Conservation (phyloP, 345 rosid genomes). For the Brassica juncea region DNA sequence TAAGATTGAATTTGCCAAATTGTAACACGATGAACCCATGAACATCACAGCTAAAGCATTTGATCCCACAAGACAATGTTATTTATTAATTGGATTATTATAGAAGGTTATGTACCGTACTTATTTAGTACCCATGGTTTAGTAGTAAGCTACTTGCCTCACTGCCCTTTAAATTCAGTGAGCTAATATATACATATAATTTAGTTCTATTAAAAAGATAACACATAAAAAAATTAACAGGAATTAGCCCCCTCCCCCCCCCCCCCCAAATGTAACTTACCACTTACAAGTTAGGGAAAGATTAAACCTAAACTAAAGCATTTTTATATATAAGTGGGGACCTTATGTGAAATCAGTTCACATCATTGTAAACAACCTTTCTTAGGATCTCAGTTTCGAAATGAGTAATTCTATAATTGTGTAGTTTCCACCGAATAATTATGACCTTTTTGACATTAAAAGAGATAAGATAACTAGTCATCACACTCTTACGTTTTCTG, state of each 20-base stretch:
- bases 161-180: neutral
- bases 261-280: neutral
- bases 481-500: constrained; percentile 34
- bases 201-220: too few relatives aligned
- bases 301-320: neutral
- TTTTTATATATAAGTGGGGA: constrained; percentile 16
- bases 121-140: neutral
- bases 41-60: neutral
- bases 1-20: neutral
- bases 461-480: constrained; percentile 31
- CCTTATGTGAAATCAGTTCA: constrained; percentile 23
- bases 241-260: neutral
- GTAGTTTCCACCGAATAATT: constrained; percentile 44
- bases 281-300: constrained; percentile 5
- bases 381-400: constrained; percentile 18
- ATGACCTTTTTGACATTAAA: constrained; percentile 46
- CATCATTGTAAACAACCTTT: constrained; percentile 21
- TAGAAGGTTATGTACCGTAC: neutral
- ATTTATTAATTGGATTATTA: neutral
- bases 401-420: constrained; percentile 30
- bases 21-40: neutral
- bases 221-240: neutral
- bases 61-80: neutral
- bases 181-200: neutral
- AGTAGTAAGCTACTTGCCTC: neutral